Conservation (phyloP, 805 yeast genomes). For the Candida fluviatilis region DNA sequence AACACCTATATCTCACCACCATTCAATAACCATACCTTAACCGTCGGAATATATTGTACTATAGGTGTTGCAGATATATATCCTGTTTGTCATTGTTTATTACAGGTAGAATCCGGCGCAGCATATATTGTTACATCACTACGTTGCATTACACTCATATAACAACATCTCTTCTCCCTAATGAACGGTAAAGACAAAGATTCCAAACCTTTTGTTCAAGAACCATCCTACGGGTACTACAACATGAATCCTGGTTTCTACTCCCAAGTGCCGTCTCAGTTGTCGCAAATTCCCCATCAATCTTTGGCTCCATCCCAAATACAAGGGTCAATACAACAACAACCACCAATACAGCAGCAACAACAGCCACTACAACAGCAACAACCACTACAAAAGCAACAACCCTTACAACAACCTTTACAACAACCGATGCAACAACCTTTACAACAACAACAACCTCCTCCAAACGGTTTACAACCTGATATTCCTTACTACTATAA, state of each 20-base stretch:
- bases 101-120: too few relatives aligned
- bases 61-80: too few relatives aligned
- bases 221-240: not conserved
- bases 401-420: conserved; percentile 1
- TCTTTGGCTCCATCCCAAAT: not conserved
- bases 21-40: too few relatives aligned
- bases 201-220: not conserved
- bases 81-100: too few relatives aligned
- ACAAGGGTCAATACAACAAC: not conserved
- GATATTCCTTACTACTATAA: conserved; percentile 1
- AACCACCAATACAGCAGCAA: not conserved
- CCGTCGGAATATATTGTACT: too few relatives aligned
- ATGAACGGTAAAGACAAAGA: too few relatives aligned
- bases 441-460: not conserved
- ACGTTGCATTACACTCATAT: too few relatives aligned
- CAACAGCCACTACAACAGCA: not conserved
- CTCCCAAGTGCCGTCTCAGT: not conserved
- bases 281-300: not conserved
- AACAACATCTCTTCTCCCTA: too few relatives aligned
- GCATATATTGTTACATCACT: too few relatives aligned
- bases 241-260: conserved; percentile 1
- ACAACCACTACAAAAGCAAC: not conserved
- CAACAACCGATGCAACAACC: not conserved
- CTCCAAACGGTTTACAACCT: conserved; percentile 1
- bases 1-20: too few relatives aligned